These are phyloP conservation scores for Ustilago loliicola DNA, from an alignment of 1,284 basidiomycete species.

Conservation along the genomic window DNA sequence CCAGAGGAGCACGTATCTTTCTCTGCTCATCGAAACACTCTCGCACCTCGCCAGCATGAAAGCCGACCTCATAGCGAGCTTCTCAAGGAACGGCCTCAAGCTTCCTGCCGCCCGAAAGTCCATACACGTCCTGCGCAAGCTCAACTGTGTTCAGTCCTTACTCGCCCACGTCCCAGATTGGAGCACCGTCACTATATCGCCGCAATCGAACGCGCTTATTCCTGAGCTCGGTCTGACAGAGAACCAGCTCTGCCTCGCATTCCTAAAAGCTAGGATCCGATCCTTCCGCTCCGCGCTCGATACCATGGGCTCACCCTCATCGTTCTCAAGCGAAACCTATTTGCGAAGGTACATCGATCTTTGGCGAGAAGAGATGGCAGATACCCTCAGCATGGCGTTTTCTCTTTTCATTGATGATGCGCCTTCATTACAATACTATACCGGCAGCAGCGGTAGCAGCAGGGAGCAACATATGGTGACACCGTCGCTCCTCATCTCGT, in stretches of 20 bases:
- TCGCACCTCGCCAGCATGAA: slow-evolving; percentile 77
- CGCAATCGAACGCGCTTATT: neutral
- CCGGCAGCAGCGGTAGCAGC: neutral
- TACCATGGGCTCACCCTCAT: slow-evolving; percentile 34
- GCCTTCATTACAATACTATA: neutral
- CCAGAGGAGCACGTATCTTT: slow-evolving; percentile 71
- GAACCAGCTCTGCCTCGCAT: slow-evolving; percentile 78
- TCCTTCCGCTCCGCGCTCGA: slow-evolving; percentile 74
- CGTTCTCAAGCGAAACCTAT: slow-evolving; percentile 34
- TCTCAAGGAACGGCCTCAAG: slow-evolving; percentile 84
- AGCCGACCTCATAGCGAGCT: slow-evolving; percentile 79
- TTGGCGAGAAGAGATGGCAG: slow-evolving; percentile 91
- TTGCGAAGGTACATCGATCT: slow-evolving; percentile 81
- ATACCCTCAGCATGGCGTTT: slow-evolving; percentile 88
- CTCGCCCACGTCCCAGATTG: slow-evolving; percentile 25
- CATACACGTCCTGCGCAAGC: slow-evolving; percentile 83
- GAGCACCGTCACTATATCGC: neutral
- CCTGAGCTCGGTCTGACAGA: slow-evolving; percentile 73
- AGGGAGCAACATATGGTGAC: slow-evolving; percentile 16
- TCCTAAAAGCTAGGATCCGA: slow-evolving; percentile 77
- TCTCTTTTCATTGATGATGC: slow-evolving; percentile 86
- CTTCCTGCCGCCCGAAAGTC: slow-evolving; percentile 89
- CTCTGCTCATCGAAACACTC: slow-evolving; percentile 81
- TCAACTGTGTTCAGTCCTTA: slow-evolving; percentile 72
- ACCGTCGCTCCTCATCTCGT: slow-evolving; percentile 40